Percentiles rank a stretch among this genome's conserved stretches.
Evolutionary conservation across 345 rosid species (phyloP).

Genomic region (Hibiscus syriacus): DNA sequence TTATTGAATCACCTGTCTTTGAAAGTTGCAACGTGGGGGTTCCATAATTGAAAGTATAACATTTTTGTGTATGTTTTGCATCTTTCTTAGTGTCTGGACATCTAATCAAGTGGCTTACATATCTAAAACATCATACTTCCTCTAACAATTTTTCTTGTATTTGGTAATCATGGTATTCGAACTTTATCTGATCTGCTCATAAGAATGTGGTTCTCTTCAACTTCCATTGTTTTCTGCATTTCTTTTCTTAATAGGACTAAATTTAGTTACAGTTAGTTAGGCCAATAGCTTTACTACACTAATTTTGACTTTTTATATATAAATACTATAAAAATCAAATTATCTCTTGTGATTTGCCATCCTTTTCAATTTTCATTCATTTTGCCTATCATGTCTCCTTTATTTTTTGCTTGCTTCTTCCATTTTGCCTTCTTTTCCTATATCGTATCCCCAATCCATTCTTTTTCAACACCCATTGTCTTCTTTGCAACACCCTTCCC

Average conservation of each 20-base stretch:
- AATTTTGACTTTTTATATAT: neutral
- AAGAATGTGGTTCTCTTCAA: neutral
- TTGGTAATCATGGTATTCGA: neutral
- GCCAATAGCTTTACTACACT: neutral
- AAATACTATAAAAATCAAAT: neutral
- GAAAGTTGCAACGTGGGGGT: neutral
- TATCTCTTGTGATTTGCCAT: neutral
- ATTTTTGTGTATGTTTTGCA: neutral
- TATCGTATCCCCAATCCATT: too few species aligned
- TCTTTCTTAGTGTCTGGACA: neutral
- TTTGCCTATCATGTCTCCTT: neutral
- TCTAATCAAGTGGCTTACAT: neutral
- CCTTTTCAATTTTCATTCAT: neutral
- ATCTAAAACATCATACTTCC: neutral
- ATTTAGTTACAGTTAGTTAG: neutral
- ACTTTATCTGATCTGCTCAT: neutral
- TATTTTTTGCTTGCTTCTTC: neutral
- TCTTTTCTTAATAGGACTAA: neutral
- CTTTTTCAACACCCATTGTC: too few species aligned
- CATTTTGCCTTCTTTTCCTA: neutral
- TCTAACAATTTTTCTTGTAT: neutral
- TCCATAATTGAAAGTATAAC: neutral
- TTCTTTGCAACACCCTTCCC: too few species aligned
- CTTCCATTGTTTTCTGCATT: neutral
- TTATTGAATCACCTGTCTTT: neutral